Percentiles rank a stretch among this genome's conserved stretches.
phyloP scores from a whole-genome alignment of 139 green algal species.

The Coelastrella sp. region DNA sequence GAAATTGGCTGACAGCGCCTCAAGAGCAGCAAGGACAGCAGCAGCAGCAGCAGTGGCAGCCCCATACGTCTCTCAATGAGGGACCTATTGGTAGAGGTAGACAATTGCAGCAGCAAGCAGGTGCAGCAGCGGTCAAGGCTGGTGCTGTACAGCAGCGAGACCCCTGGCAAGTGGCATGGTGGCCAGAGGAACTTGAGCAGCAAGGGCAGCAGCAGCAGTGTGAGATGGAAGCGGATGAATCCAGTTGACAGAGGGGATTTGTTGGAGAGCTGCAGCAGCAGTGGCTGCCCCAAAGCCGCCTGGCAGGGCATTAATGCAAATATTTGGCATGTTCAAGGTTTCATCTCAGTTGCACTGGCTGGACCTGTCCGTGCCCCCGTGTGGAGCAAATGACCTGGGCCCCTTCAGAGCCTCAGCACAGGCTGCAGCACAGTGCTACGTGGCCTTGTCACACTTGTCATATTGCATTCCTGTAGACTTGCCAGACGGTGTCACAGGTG shows the following conservation, averaged over 20 bases:
- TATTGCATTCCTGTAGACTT: no score
- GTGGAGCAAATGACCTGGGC: no score
- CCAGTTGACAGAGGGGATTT: not conserved
- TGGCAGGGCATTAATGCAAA: no score
- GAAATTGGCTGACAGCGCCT: not conserved
- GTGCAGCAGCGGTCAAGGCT: not conserved
- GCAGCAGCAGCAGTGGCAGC: not conserved
- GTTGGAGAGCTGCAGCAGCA: not conserved
- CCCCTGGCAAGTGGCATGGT: conserved; percentile 23
- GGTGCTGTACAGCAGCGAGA: not conserved
- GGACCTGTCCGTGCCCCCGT: no score
- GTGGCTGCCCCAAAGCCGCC: no score
- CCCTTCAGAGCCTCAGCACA: no score
- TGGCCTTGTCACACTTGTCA: no score
- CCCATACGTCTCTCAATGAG: not conserved
- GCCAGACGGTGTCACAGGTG: no score
- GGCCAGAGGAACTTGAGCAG: not conserved
- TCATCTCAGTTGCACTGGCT: no score
- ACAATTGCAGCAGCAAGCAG: not conserved
- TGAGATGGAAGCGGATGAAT: not conserved
- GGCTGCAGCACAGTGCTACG: no score
- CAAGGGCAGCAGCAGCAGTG: not conserved
- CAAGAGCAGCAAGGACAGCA: not conserved
- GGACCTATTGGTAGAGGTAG: not conserved
- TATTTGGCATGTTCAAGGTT: no score